Conservation (phyloP, 345 rosid genomes). For the Linum trigynum region DNA sequence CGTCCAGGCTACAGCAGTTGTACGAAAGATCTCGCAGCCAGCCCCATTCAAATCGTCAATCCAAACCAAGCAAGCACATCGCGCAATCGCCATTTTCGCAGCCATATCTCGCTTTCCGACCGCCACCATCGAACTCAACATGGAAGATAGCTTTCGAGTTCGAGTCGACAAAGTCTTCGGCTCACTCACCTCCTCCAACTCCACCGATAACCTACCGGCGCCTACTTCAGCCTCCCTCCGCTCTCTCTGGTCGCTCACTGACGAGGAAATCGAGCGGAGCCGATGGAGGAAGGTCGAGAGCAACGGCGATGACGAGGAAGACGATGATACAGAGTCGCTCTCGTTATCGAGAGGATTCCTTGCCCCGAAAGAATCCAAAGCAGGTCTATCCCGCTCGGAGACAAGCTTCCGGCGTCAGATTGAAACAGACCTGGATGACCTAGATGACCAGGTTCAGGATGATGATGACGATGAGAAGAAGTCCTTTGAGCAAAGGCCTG, state of each 20-base stretch:
- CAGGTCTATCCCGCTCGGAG: not conserved
- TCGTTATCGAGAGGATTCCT: slow-evolving; percentile 29
- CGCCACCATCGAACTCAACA: not conserved
- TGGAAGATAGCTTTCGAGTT: slow-evolving; percentile 40
- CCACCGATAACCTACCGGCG: slow-evolving; percentile 9
- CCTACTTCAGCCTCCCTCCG: slow-evolving; percentile 17
- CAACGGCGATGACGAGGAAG: slow-evolving; percentile 19
- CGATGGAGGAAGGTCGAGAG: slow-evolving; percentile 33
- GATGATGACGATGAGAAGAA: slow-evolving; percentile 12
- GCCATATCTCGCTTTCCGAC: too few relatives aligned
- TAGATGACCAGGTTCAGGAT: slow-evolving; percentile 22
- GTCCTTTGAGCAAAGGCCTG: slow-evolving; percentile 24
- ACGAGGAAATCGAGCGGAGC: slow-evolving; percentile 30
- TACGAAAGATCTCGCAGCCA: too few relatives aligned
- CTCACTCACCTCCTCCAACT: slow-evolving; percentile 37
- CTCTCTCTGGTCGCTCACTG: slow-evolving; percentile 43
- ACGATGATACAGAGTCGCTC: slow-evolving; percentile 44
- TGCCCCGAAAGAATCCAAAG: slow-evolving; percentile 9
- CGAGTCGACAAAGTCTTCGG: slow-evolving; percentile 54
- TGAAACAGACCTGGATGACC: slow-evolving; percentile 22
- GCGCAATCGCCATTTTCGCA: too few relatives aligned
- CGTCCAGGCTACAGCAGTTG: too few relatives aligned
- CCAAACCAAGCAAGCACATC: too few relatives aligned
- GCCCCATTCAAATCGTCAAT: too few relatives aligned
- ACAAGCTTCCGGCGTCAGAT: slow-evolving; percentile 7